Evolutionary conservation across 495 filamentous ascomycete genomes (phyloP).

Genomic region (Penicillium lagena): DNA sequence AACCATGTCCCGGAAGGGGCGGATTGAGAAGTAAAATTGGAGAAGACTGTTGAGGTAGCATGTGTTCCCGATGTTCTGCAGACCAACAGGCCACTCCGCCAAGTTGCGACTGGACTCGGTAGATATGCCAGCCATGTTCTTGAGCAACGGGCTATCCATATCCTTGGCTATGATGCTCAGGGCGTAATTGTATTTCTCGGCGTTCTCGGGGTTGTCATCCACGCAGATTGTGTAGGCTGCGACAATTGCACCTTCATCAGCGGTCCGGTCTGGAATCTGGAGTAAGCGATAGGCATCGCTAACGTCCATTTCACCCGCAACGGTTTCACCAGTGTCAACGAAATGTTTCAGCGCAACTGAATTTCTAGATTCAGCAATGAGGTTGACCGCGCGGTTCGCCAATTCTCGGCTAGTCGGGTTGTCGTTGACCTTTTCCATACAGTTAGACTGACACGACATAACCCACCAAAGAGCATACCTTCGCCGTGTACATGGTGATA

Average conservation of each 20-base stretch:
- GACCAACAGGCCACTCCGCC: constrained; percentile 65
- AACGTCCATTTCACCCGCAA: constrained; percentile 49
- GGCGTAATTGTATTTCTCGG: constrained; percentile 41
- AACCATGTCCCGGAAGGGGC: constrained; percentile 73
- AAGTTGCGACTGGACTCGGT: constrained; percentile 26
- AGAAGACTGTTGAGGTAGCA: constrained; percentile 97
- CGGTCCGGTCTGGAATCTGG: constrained; percentile 46
- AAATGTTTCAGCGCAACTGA: constrained; percentile 48
- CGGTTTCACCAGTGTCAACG: constrained; percentile 47
- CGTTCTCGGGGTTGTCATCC: constrained; percentile 42
- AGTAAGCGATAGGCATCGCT: constrained; percentile 52
- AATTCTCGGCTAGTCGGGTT: constrained; percentile 40
- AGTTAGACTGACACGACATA: too few species aligned
- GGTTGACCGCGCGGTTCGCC: constrained; percentile 46
- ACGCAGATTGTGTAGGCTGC: constrained; percentile 44
- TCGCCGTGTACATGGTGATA: constrained; percentile 50
- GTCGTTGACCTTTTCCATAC: constrained; percentile 30
- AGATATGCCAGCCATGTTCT: constrained; percentile 27
- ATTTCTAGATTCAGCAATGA: constrained; percentile 51
- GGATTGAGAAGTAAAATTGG: constrained; percentile 90
- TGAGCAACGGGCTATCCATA: constrained; percentile 37
- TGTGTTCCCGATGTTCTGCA: constrained; percentile 92
- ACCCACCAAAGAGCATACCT: constrained; percentile 26
- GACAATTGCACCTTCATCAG: constrained; percentile 44
- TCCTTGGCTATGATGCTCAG: constrained; percentile 44